Base-by-base conservation (phyloP, 2,329 filamentous ascomycete species). In the Thielaviopsis populi region DNA sequence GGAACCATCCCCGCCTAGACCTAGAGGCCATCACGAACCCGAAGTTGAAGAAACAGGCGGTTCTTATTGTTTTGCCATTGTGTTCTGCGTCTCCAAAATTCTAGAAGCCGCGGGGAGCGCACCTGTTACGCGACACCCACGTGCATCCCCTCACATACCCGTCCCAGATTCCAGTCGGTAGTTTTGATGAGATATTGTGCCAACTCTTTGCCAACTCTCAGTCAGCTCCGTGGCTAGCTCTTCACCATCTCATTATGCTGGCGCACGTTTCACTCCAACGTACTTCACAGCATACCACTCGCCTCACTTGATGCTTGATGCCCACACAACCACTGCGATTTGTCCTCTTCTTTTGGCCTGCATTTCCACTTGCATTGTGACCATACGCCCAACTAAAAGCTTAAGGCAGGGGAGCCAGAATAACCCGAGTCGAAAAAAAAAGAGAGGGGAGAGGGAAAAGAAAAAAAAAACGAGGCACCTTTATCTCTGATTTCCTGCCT, bases 311-410 rank as follows among this genome's bases (percentile, higher is more conserved):
- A 22, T 50, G 19, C 24, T 50, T 50, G 15, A 22, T 50, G 19
- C 46, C 46, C 24, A 50, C 22, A 27, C 46, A 50, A 50, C 46
- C 46, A 13, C 46, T 13, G 15, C 46, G 10, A 24, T 37, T 56
- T 56, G 30, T 27, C 37, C 53, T 33, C n/a, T 56, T 17, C 42
- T 56, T 10, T 17, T 56, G 15, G 53, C 53, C 53, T 56, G 53
- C n/a, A 56, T 56, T 56, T 56, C 53, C 53, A 56, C 53, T 56
- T 56, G 53, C 53, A 33, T 56, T 56, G 27, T 56, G 27, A 56
- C 53, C 24, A 56, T 56, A 56, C 53, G 53, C 53, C 53, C 53
- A 56, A 56, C 30, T 37, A 56, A 56, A 37, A 56, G 27, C 53
- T 56, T 56, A 56, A 56, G 27, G 53, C 53, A 56, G 53, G 53